Conservation (phyloP, 352 stramenopile genomes). For the Pythium volutum region DNA sequence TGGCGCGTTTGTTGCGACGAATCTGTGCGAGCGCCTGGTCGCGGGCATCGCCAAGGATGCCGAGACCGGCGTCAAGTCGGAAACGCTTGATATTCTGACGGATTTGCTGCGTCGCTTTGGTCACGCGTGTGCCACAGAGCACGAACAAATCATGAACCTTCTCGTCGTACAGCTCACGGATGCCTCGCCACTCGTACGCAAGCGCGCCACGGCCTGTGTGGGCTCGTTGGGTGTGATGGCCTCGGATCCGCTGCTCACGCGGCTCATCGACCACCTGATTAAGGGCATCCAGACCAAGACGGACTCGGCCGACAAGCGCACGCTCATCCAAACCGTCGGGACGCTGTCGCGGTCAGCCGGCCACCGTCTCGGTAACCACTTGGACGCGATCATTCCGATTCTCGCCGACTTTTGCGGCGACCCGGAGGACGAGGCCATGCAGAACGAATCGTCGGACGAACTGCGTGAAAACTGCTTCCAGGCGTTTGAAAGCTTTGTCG, state of each 20-base stretch:
- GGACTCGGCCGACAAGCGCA: constrained; percentile 80
- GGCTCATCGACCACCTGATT: constrained; percentile 92
- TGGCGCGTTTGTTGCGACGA: constrained; percentile 80
- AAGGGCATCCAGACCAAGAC: constrained; percentile 83
- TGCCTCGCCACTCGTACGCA: constrained; percentile 89
- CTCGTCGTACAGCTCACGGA: constrained; percentile 83
- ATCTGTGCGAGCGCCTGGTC: constrained; percentile 66
- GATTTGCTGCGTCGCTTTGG: constrained; percentile 97
- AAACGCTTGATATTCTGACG: constrained; percentile 97
- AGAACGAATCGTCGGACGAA: constrained; percentile 94
- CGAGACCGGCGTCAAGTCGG: constrained; percentile 85
- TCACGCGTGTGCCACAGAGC: constrained; percentile 81
- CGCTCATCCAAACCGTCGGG: constrained; percentile 96
- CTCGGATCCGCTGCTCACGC: constrained; percentile 92
- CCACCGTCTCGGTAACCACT: constrained; percentile 93
- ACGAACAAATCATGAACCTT: constrained; percentile 88
- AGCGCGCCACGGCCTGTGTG: constrained; percentile 94
- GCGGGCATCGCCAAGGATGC: constrained; percentile 59
- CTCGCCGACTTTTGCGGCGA: constrained; percentile 94
- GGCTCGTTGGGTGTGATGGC: constrained; percentile 95
- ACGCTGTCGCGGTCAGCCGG: constrained; percentile 95
- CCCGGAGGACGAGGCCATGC: constrained; percentile 88
- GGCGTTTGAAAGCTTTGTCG: constrained; percentile 96
- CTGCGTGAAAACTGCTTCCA: constrained; percentile 98
- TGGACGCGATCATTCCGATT: constrained; percentile 96